These are phyloP conservation scores for Phallus indusiatus DNA, from an alignment of 768 basidiomycete species.

Conservation along the genomic window DNA sequence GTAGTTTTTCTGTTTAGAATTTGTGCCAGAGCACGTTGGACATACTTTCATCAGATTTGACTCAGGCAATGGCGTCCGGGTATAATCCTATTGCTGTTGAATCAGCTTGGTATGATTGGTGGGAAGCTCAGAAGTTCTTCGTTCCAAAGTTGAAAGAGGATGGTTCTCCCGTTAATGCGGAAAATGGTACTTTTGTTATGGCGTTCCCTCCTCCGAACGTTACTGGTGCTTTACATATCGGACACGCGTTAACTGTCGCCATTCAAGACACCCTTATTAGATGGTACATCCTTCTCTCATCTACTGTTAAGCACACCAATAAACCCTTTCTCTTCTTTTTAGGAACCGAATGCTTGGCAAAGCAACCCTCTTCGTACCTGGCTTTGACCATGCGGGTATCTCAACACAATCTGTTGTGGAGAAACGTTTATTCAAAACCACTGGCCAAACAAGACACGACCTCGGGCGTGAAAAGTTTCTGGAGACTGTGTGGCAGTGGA, in stretches of 20 bases:
- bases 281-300: constrained; percentile 45
- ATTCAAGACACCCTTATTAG: constrained; percentile 86
- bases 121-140: constrained; percentile 87
- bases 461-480: constrained; percentile 91
- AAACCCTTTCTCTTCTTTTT: background rate
- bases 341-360: constrained; percentile 97
- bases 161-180: constrained; percentile 40
- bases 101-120: constrained; percentile 98
- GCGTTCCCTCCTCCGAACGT: constrained; percentile 94
- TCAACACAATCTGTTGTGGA: constrained; percentile 98
- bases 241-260: constrained; percentile 85
- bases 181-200: constrained; percentile 62
- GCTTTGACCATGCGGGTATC: constrained; percentile 98
- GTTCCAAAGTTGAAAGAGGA: constrained; percentile 55
- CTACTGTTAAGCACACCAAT: background rate
- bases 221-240: constrained; percentile 91
- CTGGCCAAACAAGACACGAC: constrained; percentile 81
- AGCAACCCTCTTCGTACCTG: constrained; percentile 83
- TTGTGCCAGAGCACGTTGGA: background rate
- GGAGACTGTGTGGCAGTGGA: constrained; percentile 91
- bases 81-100: constrained; percentile 96
- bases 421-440: constrained; percentile 75
- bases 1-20: constrained; percentile 27
- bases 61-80: constrained; percentile 79
- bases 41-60: constrained; percentile 49